phyloP scores from a whole-genome alignment of 352 stramenopile species.

The Lagenidium giganteum region DNA sequence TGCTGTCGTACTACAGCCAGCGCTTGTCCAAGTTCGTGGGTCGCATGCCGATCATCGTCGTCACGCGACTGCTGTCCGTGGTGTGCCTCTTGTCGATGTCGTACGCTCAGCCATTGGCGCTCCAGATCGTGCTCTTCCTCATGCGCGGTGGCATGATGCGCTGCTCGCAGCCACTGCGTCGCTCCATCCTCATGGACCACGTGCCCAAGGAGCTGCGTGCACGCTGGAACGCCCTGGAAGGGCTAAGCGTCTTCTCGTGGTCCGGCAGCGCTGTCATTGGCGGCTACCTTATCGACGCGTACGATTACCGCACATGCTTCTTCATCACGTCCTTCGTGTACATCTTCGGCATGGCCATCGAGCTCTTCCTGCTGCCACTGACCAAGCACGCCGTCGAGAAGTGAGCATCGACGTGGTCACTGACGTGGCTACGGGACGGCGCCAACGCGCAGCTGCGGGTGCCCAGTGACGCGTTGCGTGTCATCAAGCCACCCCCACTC shows the following conservation, averaged over 20 bases:
- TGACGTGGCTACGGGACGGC: too few species aligned
- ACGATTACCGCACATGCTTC: constrained; percentile 75
- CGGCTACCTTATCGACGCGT: constrained; percentile 72
- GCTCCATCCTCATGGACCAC: constrained; percentile 78
- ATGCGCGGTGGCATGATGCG: constrained; percentile 81
- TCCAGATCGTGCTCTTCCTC: constrained; percentile 70
- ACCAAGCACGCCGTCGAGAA: constrained; percentile 63
- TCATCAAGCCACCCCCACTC: too few species aligned
- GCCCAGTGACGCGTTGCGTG: too few species aligned
- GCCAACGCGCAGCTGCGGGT: too few species aligned
- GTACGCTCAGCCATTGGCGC: constrained; percentile 38
- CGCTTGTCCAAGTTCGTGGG: constrained; percentile 37
- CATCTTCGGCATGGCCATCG: constrained; percentile 38
- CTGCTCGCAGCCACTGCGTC: constrained; percentile 72
- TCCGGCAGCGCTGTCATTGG: constrained; percentile 78
- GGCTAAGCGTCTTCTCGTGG: constrained; percentile 74
- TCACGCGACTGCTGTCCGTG: constrained; percentile 49
- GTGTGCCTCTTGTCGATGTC: constrained; percentile 65
- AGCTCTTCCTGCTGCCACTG: constrained; percentile 58
- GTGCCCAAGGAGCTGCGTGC: constrained; percentile 68
- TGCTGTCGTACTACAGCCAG: constrained; percentile 52
- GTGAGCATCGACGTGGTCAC: too few species aligned
- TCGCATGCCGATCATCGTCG: constrained; percentile 70
- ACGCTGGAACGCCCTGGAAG: constrained; percentile 72
- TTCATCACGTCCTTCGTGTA: constrained; percentile 81